phyloP scores from a whole-genome alignment of 208 protist genomes.

The Tritrichomonas musculus region DNA sequence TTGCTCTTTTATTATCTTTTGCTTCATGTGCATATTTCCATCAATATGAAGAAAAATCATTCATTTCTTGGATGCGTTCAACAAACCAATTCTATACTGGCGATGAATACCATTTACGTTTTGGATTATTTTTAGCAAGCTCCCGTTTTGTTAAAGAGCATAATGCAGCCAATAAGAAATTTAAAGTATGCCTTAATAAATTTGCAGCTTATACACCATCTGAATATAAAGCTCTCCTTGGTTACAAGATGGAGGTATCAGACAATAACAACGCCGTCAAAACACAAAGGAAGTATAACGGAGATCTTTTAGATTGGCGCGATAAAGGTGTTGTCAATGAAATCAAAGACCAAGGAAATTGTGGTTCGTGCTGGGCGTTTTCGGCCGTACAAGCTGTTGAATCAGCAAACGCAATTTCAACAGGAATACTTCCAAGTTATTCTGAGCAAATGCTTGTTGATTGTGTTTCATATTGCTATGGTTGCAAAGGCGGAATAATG shows the following conservation, averaged over 20 bases:
- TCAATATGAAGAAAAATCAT: no score
- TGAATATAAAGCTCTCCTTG: neutral
- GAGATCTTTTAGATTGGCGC: constrained; percentile 55
- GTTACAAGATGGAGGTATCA: neutral
- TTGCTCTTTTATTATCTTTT: no score
- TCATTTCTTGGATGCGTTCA: no score
- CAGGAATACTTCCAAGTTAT: neutral
- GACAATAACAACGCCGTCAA: neutral
- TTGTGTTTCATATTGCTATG: constrained; percentile 34
- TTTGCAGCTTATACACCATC: neutral
- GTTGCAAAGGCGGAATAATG: neutral
- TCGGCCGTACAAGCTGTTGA: neutral
- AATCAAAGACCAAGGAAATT: constrained; percentile 58
- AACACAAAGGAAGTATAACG: no score
- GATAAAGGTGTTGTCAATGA: constrained; percentile 52
- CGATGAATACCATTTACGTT: neutral
- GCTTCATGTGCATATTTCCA: neutral
- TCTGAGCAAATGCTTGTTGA: constrained; percentile 41
- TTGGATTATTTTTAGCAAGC: neutral
- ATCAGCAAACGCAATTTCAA: neutral
- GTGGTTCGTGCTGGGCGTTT: constrained; percentile 60
- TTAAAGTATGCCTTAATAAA: neutral
- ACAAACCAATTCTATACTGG: no score
- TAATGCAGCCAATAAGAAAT: neutral
- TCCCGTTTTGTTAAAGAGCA: neutral